Evolutionary conservation across 352 stramenopile genomes (phyloP).

Genomic region (Pythium brachiatum): DNA sequence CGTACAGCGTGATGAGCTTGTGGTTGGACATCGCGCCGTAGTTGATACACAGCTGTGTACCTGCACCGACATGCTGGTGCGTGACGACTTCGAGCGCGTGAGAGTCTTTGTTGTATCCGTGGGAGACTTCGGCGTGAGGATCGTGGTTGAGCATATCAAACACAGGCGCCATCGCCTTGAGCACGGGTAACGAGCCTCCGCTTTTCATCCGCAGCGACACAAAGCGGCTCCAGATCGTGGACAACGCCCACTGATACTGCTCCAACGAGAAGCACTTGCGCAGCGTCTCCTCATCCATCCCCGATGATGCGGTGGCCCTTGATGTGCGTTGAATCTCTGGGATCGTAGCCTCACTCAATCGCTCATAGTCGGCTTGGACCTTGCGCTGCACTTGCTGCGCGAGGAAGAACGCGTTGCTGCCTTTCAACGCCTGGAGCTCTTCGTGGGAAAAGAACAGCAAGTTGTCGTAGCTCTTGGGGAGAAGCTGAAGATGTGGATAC

Average conservation of each 20-base stretch:
- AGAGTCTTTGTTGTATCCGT: conserved; percentile 54
- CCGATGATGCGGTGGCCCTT: conserved; percentile 24
- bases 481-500: conserved; percentile 57
- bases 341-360: conserved; percentile 38
- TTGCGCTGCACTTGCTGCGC: conserved; percentile 63
- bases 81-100: conserved; percentile 64
- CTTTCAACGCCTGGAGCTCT: conserved; percentile 40
- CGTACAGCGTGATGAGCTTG: conserved; percentile 77
- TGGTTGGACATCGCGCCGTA: conserved; percentile 83
- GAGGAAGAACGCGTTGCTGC: conserved; percentile 66
- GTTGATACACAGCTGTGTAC: conserved; percentile 76
- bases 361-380: conserved; percentile 46
- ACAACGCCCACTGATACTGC: conserved; percentile 82
- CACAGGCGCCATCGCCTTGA: conserved; percentile 83
- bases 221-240: conserved; percentile 85
- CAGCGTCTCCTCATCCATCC: conserved; percentile 28
- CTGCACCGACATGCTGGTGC: conserved; percentile 70
- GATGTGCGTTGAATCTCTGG: conserved; percentile 46
- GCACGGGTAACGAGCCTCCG: conserved; percentile 14
- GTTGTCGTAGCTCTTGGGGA: conserved; percentile 67
- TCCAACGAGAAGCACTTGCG: conserved; percentile 53
- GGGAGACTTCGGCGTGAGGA: conserved; percentile 66
- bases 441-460: conserved; percentile 55
- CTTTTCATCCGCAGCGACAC: conserved; percentile 55
- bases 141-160: conserved; percentile 89